Evolutionary conservation across 2,329 filamentous ascomycete genomes (phyloP), one percentile per base, ranked within the genome.

Genomic region (Ascochyta viciae-villosae): DNA sequence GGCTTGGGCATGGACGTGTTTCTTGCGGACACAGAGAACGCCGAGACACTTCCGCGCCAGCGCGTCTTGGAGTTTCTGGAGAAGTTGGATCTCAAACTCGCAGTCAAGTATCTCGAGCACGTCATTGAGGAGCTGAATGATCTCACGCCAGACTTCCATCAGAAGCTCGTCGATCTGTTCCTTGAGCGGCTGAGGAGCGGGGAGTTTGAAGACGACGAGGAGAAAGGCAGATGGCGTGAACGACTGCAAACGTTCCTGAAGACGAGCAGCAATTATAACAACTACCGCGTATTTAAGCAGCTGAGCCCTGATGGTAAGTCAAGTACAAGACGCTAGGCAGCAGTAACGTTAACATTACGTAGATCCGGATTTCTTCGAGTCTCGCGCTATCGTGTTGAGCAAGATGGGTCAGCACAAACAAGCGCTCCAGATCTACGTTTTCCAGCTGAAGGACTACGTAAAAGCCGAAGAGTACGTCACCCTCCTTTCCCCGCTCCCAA

Each of bases 351-450:
- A 54, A 59, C 51, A 22, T 24, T 15, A 44, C 12, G 16, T 62
- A 94, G 92, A 97, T 73, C 82, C 92, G 0, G 82, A 86, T 3
- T 97, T 97, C 68, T 96, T 90, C 74, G 94, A 98, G 74, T 87
- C 92, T 2, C 88, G 94, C 58, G 95, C 95, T 6, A 89, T 98
- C 40, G 88, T 98, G 19, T 85, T 98, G 35, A 92, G 91, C 76
- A 96, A 95, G 66, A 96, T 98, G 91, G 92, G 91, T 6, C 89
- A 94, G 67, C 93, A 99, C 78, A 93, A 92, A 72, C 92, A 98
- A 76, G 95, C 95, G 0, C 80, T 99, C n/a, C 90, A 95, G 72
- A 96, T 99, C 48, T 99, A 96, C 73, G 94, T 98, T 26, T 99
- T 97, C 78, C 95, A 94, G 74, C 85, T 99, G 74, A 81, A 90